phyloP scores from a whole-genome alignment of 2,329 filamentous ascomycete genomes.

The Lecanicillium sp. region DNA sequence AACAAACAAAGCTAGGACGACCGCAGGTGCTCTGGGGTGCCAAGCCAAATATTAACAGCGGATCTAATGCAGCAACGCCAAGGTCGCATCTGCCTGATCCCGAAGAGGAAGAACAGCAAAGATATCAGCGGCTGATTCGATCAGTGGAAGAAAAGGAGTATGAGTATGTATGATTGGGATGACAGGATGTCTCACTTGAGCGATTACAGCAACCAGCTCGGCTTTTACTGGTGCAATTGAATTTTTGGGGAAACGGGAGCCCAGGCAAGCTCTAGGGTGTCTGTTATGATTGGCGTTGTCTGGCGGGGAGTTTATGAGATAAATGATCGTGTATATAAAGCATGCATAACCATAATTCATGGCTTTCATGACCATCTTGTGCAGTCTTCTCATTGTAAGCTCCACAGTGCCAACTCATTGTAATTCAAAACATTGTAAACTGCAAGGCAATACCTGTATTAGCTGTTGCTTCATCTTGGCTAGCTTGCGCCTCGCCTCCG shows the following conservation, averaged over 20 bases:
- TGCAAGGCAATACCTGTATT: too few species aligned
- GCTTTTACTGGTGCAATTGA: too few species aligned
- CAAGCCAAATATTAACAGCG: slow-evolving; percentile 8
- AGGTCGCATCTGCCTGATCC: slow-evolving; percentile 21
- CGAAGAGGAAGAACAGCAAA: slow-evolving; percentile 25
- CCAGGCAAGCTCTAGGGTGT: too few species aligned
- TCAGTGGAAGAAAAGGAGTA: slow-evolving; percentile 26
- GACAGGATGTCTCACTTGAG: not conserved
- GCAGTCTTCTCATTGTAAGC: too few species aligned
- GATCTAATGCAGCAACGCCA: slow-evolving; percentile 12
- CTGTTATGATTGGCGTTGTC: slow-evolving; percentile 5
- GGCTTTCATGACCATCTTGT: too few species aligned
- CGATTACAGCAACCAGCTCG: too few species aligned
- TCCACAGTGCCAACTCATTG: too few species aligned
- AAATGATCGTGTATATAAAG: slow-evolving; percentile 8
- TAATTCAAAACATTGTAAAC: too few species aligned
- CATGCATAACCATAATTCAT: too few species aligned
- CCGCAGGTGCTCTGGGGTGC: slow-evolving; percentile 27
- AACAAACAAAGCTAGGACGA: slow-evolving; percentile 11
- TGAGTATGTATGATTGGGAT: slow-evolving; percentile 12
- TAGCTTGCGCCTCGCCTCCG: too few species aligned
- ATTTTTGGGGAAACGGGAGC: too few species aligned
- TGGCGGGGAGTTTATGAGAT: slow-evolving; percentile 4
- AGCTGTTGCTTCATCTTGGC: too few species aligned
- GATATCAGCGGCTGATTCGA: slow-evolving; percentile 28